Base-by-base conservation (phyloP, 1,284 basidiomycete species). In the Nidula niveotomentosa region DNA sequence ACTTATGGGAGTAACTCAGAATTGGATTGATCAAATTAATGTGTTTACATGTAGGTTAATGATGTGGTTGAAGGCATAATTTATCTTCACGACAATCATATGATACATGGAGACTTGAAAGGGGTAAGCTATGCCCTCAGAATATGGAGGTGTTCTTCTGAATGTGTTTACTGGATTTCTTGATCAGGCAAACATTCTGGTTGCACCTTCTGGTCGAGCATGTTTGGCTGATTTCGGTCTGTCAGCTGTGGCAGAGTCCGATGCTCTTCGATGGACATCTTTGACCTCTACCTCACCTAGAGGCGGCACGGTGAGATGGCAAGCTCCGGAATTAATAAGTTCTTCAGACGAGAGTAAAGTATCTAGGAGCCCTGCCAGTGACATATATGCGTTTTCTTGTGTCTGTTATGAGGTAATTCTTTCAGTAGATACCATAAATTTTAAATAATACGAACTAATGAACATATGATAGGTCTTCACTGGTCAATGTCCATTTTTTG, bases 71-170 rank as follows among this genome's bases (percentile, higher is more conserved):
- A 61, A 53, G 76, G 61, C 10, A 63, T 76, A 17, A 15, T 62
- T 15, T 75, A 74, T 52, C 59, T 76, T 8, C 74, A 76, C 37
- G 55, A 30, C 6, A 58, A 62, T 35, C 53, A 68, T 3, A 67
- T 76, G 43, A 51, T 75, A 8, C 75, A 77, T 17, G 69, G 72
- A 23, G 75, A 76, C 49, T 55, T 77, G 39, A 77, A 76, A 53
- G 65, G 62, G 45, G 73, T 74, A 54, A 63, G 74, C 46, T 10
- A 8, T 10, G n/a, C 15, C 15, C 18, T 4, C n/a, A 12, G 52
- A 39, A 46, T 37, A 17, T 9, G 51, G 8, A 17, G 2, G 10
- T 18, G 44, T 41, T n/a, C 15, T n/a, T 43, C 35, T 44, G 48
- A 36, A 51, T 13, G 45, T 37, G 46, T 57, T 39, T 34, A 41